phyloP scores from a whole-genome alignment of 2,329 filamentous ascomycete genomes.

The Apiospora pterosperma region DNA sequence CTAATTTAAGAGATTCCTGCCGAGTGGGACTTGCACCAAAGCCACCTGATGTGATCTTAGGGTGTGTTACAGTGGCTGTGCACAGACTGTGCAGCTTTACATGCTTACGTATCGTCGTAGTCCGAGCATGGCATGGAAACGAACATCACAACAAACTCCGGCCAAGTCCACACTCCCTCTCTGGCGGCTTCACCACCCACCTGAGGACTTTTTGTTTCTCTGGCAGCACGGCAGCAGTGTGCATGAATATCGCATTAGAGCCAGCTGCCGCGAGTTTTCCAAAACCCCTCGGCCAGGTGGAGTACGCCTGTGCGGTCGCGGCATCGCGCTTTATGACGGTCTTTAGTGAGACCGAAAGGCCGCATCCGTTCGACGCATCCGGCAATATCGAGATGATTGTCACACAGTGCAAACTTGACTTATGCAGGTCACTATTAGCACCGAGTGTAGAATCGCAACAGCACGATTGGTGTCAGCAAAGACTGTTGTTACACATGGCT shows the following conservation, averaged over 20 bases:
- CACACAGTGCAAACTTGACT: neutral
- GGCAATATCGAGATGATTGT: neutral
- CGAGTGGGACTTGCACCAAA: neutral
- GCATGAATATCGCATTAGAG: neutral
- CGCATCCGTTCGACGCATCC: neutral
- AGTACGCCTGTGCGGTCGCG: neutral
- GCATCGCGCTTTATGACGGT: slow-evolving; percentile 3
- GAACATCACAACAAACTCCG: too few relatives aligned
- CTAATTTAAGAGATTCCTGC: slow-evolving; percentile 3
- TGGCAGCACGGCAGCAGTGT: neutral
- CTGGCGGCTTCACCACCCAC: neutral
- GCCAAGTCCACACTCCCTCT: neutral
- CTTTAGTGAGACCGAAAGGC: slow-evolving; percentile 5
- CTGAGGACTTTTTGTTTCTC: neutral
- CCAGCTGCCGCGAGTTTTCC: neutral
- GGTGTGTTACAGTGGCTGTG: neutral
- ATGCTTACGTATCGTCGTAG: neutral
- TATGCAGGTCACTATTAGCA: neutral
- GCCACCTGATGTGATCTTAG: neutral
- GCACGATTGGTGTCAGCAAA: neutral
- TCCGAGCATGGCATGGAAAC: neutral
- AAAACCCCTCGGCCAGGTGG: neutral
- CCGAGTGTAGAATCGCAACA: neutral
- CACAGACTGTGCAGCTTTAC: neutral
- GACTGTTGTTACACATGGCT: neutral